Percentiles rank a stretch among this genome's conserved stretches.
Evolutionary conservation across 257 asterid genomes (phyloP).

Genomic region (Solanum peruvianum): DNA sequence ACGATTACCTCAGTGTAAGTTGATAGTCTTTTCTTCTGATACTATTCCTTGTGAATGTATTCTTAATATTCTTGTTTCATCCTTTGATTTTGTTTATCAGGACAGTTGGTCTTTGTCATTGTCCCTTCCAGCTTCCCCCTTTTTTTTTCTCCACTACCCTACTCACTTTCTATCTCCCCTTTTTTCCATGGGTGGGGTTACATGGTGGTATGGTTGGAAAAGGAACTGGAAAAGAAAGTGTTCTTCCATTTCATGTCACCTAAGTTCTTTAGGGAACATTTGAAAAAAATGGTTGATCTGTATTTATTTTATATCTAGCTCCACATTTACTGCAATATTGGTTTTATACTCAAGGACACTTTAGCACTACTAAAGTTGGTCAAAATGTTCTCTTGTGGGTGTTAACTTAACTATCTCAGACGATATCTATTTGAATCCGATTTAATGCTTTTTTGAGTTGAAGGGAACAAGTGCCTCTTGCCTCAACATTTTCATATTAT

Average conservation of each 20-base stretch:
- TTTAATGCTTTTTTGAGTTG: not conserved
- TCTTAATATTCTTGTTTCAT: not conserved
- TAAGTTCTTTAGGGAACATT: not conserved
- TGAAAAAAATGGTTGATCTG: not conserved
- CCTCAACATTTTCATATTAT: not conserved
- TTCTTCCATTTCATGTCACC: not conserved
- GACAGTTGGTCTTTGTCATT: not conserved
- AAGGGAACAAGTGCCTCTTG: not conserved
- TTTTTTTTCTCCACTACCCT: not conserved
- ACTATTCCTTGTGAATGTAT: not conserved
- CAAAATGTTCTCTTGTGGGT: not conserved
- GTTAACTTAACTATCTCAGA: not conserved
- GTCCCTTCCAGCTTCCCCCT: not conserved
- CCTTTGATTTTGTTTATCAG: not conserved
- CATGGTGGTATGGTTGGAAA: not conserved
- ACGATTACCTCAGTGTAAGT: constrained; percentile 74
- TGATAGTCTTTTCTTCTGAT: not conserved
- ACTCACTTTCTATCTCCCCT: not conserved
- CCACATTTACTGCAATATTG: not conserved
- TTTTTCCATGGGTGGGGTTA: not conserved
- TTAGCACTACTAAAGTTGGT: not conserved
- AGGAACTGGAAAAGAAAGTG: not conserved
- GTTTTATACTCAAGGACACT: not conserved
- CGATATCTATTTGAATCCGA: not conserved
- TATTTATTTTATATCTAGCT: not conserved